Percentiles rank a stretch among this genome's conserved stretches.
Conservation (phyloP, 495 filamentous ascomycete species). For the Neurospora cerealis region DNA sequence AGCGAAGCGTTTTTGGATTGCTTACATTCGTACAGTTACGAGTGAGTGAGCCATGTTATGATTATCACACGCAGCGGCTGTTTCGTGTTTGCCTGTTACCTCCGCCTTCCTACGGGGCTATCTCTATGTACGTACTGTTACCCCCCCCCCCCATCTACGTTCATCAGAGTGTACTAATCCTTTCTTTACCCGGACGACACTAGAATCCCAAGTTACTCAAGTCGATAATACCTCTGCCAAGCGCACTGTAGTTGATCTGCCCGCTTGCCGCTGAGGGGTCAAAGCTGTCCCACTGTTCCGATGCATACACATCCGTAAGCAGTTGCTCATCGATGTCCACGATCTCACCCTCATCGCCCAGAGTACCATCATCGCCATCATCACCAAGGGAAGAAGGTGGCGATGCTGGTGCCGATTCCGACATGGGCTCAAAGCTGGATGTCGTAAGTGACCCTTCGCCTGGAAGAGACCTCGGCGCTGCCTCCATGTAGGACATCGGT, state of each 20-base stretch:
- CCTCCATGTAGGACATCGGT: neutral
- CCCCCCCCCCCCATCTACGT: neutral
- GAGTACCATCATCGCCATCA: neutral
- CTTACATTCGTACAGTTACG: neutral
- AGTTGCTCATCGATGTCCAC: neutral
- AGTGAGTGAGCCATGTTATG: neutral
- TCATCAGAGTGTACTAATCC: neutral
- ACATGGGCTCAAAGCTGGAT: accelerated
- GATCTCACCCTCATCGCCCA: neutral
- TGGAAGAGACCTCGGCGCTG: neutral
- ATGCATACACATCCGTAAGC: neutral
- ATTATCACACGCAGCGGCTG: neutral
- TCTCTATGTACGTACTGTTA: neutral
- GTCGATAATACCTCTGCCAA: neutral
- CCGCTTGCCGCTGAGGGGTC: neutral
- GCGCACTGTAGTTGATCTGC: neutral
- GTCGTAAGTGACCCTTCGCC: neutral
- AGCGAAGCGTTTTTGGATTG: neutral
- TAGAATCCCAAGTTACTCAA: neutral
- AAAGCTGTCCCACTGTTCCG: neutral
- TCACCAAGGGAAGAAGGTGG: neutral
- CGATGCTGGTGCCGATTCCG: neutral
- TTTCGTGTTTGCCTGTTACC: neutral
- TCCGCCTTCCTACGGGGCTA: neutral
- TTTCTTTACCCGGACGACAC: neutral